Conservation (phyloP, 805 yeast species). For the Myxozyma lipomycoides region DNA sequence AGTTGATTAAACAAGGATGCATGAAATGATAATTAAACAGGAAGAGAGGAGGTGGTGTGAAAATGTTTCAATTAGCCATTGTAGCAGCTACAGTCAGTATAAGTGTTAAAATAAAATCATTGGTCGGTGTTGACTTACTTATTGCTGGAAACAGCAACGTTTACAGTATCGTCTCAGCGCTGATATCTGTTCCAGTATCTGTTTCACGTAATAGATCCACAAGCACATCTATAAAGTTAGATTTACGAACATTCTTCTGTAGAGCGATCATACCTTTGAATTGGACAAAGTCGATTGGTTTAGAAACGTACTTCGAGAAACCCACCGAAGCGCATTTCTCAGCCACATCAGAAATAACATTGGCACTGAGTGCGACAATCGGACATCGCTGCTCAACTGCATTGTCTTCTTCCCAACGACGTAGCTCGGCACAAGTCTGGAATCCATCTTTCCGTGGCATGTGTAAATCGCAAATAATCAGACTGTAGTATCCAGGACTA, state of each 20-base stretch:
- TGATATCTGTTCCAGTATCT: neutral
- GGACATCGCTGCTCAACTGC: slow-evolving; percentile 28
- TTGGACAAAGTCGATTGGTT: slow-evolving; percentile 35
- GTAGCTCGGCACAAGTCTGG: slow-evolving; percentile 35
- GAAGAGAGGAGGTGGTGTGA: no score
- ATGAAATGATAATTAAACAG: no score
- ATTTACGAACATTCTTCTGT: neutral
- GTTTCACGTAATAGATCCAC: neutral
- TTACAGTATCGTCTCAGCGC: neutral
- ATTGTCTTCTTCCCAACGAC: slow-evolving; percentile 33
- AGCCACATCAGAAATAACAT: slow-evolving; percentile 37
- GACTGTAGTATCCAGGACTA: slow-evolving; percentile 29
- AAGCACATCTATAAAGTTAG: neutral
- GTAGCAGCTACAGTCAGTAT: no score
- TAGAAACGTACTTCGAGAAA: slow-evolving; percentile 35
- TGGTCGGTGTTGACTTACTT: no score
- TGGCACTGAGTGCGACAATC: slow-evolving; percentile 38
- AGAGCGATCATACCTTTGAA: slow-evolving; percentile 28
- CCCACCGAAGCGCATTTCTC: slow-evolving; percentile 34
- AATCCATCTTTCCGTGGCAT: slow-evolving; percentile 40
- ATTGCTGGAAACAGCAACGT: no score
- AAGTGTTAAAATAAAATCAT: no score
- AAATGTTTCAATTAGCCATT: no score
- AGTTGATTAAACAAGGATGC: no score
- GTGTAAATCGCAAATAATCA: slow-evolving; percentile 36